Percentiles rank a stretch among this genome's conserved stretches.
phyloP scores from a whole-genome alignment of 1,284 basidiomycete species.

The Leccinum fuscescens region DNA sequence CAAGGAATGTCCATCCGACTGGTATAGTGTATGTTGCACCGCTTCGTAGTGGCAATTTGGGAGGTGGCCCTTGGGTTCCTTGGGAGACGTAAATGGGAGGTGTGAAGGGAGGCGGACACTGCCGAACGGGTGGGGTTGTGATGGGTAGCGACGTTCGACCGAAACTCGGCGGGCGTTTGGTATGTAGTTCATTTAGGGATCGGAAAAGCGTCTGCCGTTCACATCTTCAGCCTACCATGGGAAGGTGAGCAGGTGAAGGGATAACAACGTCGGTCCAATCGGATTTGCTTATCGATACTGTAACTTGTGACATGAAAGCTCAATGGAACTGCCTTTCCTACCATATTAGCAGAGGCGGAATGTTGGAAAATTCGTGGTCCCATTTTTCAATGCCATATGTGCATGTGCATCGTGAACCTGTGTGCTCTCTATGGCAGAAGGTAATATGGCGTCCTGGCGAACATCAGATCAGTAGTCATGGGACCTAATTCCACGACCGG shows the following conservation, averaged over 20 bases:
- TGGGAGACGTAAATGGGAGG: no score
- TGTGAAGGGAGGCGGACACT: no score
- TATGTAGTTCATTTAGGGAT: no score
- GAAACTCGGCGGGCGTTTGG: no score
- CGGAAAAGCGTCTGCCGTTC: no score
- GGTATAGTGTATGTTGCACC: conserved; percentile 13
- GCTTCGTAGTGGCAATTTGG: no score
- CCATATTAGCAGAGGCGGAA: neutral
- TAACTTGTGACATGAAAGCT: neutral
- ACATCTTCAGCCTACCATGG: no score
- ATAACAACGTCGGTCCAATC: neutral
- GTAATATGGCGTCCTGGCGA: neutral
- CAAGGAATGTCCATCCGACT: conserved; percentile 32
- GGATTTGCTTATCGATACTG: neutral
- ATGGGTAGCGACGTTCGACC: no score
- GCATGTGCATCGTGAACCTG: neutral
- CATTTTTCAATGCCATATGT: neutral
- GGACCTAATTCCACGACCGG: neutral
- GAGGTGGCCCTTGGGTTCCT: no score
- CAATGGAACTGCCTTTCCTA: neutral
- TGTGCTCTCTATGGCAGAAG: neutral
- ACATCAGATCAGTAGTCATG: neutral
- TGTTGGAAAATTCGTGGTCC: neutral
- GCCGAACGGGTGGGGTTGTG: no score
- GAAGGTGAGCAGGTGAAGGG: no score